These are phyloP conservation scores for Priceomyces haplophilus DNA, from an alignment of 805 yeast genomes.

Conservation along the genomic window DNA sequence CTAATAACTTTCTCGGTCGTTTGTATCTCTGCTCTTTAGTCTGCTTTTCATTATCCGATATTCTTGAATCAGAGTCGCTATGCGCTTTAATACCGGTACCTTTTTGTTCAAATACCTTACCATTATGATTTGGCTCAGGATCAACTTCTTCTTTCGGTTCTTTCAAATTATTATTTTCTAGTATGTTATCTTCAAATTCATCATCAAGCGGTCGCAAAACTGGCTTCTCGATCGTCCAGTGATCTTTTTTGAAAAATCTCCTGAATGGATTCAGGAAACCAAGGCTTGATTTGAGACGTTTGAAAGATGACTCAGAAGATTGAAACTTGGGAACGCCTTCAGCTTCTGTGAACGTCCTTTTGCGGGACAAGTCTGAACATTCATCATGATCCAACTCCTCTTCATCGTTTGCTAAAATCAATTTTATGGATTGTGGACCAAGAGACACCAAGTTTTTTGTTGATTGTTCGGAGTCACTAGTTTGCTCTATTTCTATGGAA, in stretches of 20 bases:
- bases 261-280: slow-evolving; percentile 1
- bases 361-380: slow-evolving; percentile 1
- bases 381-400: slow-evolving; percentile 1
- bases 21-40: slow-evolving; percentile 3
- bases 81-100: neutral
- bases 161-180: neutral
- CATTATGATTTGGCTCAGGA: neutral
- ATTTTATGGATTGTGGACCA: neutral
- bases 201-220: neutral
- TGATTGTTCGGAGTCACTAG: neutral
- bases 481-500: slow-evolving; percentile 1
- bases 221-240: neutral
- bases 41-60: neutral
- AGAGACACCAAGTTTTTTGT: neutral
- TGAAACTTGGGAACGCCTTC: neutral
- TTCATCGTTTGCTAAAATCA: neutral
- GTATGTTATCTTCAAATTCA: slow-evolving; percentile 1
- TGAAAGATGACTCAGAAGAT: neutral
- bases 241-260: neutral
- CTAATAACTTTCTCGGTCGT: slow-evolving; percentile 15
- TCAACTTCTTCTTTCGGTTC: slow-evolving; percentile 6
- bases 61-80: too few species aligned
- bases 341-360: neutral
- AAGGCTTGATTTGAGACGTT: neutral
- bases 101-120: neutral